Conservation (phyloP, 106 monocot species). For the Agapanthus africanus region DNA sequence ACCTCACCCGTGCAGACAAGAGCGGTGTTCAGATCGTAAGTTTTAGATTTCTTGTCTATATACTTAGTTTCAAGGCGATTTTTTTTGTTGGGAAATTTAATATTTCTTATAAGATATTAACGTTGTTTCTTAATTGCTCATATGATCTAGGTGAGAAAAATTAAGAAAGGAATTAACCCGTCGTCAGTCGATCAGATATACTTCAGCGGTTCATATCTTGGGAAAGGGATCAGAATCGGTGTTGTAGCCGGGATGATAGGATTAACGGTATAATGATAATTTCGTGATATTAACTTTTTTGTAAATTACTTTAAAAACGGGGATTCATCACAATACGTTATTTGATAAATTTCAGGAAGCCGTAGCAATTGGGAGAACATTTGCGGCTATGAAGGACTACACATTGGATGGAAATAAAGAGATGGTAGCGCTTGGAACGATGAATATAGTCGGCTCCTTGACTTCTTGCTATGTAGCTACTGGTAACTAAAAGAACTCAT, state of each 20-base stretch:
- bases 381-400: slow-evolving; percentile 72
- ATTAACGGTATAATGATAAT: slow-evolving; percentile 76
- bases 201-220: slow-evolving; percentile 42
- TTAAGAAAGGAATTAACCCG: slow-evolving; percentile 68
- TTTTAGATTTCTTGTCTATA: too few species aligned
- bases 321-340: not conserved
- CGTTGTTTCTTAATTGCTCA: too few species aligned
- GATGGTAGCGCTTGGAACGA: slow-evolving; percentile 74
- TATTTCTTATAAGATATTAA: too few species aligned
- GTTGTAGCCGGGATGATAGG: slow-evolving; percentile 63
- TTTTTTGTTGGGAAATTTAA: too few species aligned
- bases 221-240: slow-evolving; percentile 66
- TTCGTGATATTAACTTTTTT: too few species aligned
- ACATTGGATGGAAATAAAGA: slow-evolving; percentile 82
- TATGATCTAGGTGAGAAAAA: slow-evolving; percentile 58
- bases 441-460: slow-evolving; percentile 75
- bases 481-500: slow-evolving; percentile 38
- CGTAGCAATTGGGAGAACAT: slow-evolving; percentile 74
- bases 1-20: slow-evolving; percentile 54
- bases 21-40: slow-evolving; percentile 74
- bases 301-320: not conserved
- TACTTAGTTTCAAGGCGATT: too few species aligned
- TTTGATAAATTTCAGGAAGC: slow-evolving; percentile 50
- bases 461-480: slow-evolving; percentile 75
- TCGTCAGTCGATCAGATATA: slow-evolving; percentile 57